Evolutionary conservation across 2,329 filamentous ascomycete genomes (phyloP).

Genomic region (Aspergillus sp.): DNA sequence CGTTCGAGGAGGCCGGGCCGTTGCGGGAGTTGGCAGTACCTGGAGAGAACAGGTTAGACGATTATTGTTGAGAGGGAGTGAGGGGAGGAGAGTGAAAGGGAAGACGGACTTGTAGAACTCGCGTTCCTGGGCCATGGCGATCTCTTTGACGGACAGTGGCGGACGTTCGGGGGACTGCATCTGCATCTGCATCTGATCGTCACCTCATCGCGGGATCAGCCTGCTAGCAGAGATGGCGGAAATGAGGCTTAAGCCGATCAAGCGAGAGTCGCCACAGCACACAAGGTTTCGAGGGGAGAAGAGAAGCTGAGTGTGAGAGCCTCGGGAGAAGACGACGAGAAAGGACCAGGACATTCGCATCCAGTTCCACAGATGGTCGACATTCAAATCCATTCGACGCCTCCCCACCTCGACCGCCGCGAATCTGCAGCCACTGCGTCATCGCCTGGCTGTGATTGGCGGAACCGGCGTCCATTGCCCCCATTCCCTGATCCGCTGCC

Average conservation of each 20-base stretch:
- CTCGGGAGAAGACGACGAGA: background rate
- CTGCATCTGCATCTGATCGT: background rate
- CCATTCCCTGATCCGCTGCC: background rate
- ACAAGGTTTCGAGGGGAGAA: background rate
- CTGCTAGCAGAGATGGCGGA: background rate
- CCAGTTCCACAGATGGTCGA: background rate
- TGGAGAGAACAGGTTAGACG: background rate
- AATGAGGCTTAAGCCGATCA: background rate
- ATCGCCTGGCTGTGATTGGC: background rate
- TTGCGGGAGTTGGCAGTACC: conserved; percentile 14
- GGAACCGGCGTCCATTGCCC: background rate
- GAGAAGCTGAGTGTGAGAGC: background rate
- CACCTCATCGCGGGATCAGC: background rate
- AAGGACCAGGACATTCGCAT: background rate
- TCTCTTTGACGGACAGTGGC: background rate
- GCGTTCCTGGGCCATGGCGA: conserved; percentile 15
- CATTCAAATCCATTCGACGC: background rate
- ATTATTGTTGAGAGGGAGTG: background rate
- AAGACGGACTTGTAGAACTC: conserved; percentile 18
- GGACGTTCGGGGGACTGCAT: too few species aligned
- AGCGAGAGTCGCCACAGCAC: background rate
- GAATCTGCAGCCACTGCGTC: background rate
- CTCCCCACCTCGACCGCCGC: background rate
- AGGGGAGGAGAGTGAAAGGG: background rate
- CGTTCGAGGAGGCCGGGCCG: conserved; percentile 12